Percentiles rank a stretch among this genome's conserved stretches.
Evolutionary conservation across 2,329 filamentous ascomycete species (phyloP).

Genomic region (Cordyceps sp.): DNA sequence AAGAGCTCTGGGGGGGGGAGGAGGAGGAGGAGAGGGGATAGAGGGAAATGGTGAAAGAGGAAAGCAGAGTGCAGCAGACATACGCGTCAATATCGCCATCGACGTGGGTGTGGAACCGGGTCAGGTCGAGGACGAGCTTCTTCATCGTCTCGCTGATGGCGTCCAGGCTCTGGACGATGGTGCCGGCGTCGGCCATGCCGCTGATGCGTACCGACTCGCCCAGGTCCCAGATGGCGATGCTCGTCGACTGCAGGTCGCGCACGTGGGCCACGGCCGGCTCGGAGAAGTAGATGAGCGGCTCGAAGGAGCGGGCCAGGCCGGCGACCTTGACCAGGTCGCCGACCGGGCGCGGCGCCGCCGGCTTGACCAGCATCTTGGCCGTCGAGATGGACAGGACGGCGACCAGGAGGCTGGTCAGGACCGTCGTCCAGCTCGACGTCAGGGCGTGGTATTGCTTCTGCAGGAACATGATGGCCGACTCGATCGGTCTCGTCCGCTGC

Average conservation of each 20-base stretch:
- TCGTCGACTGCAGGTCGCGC: slow-evolving; percentile 75
- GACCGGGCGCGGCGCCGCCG: slow-evolving; percentile 31
- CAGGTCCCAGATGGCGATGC: slow-evolving; percentile 86
- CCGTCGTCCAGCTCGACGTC: slow-evolving; percentile 53
- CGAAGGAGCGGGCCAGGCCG: slow-evolving; percentile 76
- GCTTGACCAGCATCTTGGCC: slow-evolving; percentile 50
- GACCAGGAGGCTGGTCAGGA: slow-evolving; percentile 44
- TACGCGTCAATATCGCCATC: slow-evolving; percentile 81
- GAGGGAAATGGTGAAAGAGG: not conserved
- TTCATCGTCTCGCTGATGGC: slow-evolving; percentile 75
- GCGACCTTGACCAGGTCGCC: slow-evolving; percentile 78
- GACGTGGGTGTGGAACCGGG: slow-evolving; percentile 82
- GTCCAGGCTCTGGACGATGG: slow-evolving; percentile 76
- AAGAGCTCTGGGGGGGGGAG: not conserved
- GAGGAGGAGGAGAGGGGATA: not conserved
- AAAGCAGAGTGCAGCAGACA: slow-evolving; percentile 8
- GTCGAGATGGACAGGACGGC: slow-evolving; percentile 48
- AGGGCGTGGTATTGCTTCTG: slow-evolving; percentile 40
- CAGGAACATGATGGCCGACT: slow-evolving; percentile 50
- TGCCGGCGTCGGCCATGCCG: slow-evolving; percentile 77
- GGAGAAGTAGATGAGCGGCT: slow-evolving; percentile 88
- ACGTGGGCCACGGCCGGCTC: slow-evolving; percentile 79
- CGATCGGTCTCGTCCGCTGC: slow-evolving; percentile 71
- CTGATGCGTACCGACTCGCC: slow-evolving; percentile 77
- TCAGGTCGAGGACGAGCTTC: slow-evolving; percentile 69